phyloP scores from a whole-genome alignment of 2,329 filamentous ascomycete species.

The Apiospora saccharicola region DNA sequence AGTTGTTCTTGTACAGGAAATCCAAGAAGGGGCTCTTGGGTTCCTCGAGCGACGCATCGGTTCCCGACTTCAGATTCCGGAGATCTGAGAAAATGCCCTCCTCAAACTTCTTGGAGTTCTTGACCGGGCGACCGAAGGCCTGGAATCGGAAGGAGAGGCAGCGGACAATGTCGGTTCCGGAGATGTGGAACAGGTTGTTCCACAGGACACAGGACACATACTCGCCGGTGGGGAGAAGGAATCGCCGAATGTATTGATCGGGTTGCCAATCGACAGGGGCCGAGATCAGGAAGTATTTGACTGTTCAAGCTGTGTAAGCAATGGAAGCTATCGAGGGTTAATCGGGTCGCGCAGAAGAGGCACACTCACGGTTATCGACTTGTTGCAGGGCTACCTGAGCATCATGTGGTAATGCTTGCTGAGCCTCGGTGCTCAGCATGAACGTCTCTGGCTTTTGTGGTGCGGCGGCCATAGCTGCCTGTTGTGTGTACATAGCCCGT shows the following conservation, averaged over 20 bases:
- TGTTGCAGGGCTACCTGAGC: conserved; percentile 97
- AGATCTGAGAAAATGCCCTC: conserved; percentile 99
- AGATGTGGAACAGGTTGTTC: conserved; percentile 99
- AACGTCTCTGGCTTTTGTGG: conserved; percentile 98
- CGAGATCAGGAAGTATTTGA: conserved; percentile 99
- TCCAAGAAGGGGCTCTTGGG: conserved; percentile 98
- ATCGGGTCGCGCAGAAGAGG: neutral
- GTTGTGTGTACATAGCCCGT: conserved; percentile 77
- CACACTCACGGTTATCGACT: conserved; percentile 82
- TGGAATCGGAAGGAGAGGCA: conserved; percentile 98
- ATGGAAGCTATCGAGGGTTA: conserved; percentile 31
- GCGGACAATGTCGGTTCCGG: conserved; percentile 97
- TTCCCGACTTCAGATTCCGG: conserved; percentile 97
- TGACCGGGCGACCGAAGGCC: conserved; percentile 96
- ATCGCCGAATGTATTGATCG: conserved; percentile 95
- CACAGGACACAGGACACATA: conserved; percentile 98
- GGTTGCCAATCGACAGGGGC: conserved; percentile 97
- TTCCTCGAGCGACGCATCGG: conserved; percentile 97
- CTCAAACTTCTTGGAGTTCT: conserved; percentile 99
- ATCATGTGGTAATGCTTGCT: conserved; percentile 94
- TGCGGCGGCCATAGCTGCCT: conserved; percentile 81
- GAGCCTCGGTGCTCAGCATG: conserved; percentile 95
- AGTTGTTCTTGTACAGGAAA: conserved; percentile 99
- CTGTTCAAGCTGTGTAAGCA: conserved; percentile 53
- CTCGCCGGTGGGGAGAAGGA: conserved; percentile 95